These are phyloP conservation scores for Daucus carota DNA, from an alignment of 129 eudicot species.

Conservation along the genomic window DH1_v3.0 NC_030386.2:25328501-25329000, in stretches of 20 bases:
- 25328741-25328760: background rate
- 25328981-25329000: conserved; percentile 73
- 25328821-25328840: background rate
- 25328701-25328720: background rate
- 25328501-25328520: conserved; percentile 96
- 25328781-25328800: background rate
- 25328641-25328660: background rate
- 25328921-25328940: conserved; percentile 77
- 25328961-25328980: conserved; percentile 79
- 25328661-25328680: background rate
- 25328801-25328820: background rate
- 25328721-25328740: background rate
- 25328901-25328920: conserved; percentile 67
- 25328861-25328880: background rate
- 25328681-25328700: background rate
- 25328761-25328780: background rate
- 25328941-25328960: conserved; percentile 63
- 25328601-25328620: background rate
- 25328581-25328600: background rate
- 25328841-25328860: background rate
- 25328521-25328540: conserved; percentile 94
- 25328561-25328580: conserved; percentile 6
- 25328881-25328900: conserved; percentile 58
- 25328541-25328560: conserved; percentile 84
- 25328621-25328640: background rate